Conservation (phyloP, 148 eudicot species). For the Fagopyrum homotropicum region DNA sequence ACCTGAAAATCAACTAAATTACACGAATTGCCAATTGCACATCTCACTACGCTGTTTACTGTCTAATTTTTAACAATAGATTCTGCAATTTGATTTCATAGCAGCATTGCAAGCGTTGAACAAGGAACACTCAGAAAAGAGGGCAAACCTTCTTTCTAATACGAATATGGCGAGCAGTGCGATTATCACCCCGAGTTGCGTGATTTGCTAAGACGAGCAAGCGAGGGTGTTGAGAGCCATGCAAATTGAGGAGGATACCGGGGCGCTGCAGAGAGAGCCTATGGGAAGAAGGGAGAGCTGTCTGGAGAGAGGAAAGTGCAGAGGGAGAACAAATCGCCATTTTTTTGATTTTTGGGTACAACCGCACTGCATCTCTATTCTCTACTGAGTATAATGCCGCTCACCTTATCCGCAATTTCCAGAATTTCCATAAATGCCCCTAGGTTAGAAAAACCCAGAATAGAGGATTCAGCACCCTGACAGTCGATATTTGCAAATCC, state of each 20-base stretch:
- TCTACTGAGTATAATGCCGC: too few species aligned
- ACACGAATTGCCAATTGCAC: not conserved
- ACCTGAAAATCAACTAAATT: slow-evolving; percentile 36
- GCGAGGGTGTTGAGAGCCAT: slow-evolving; percentile 18
- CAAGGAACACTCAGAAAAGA: not conserved
- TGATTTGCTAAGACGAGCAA: slow-evolving; percentile 33
- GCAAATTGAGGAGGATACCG: slow-evolving; percentile 18
- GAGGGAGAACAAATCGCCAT: slow-evolving; percentile 25
- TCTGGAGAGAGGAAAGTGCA: slow-evolving; percentile 35
- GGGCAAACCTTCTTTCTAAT: slow-evolving; percentile 48
- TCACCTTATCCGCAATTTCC: too few species aligned
- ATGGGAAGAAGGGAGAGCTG: slow-evolving; percentile 22
- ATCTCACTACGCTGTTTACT: not conserved
- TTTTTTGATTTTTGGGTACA: not conserved
- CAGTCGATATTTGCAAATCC: too few species aligned
- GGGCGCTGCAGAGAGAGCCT: slow-evolving; percentile 18
- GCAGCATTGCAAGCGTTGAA: not conserved
- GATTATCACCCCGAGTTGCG: slow-evolving; percentile 44
- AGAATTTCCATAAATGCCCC: too few species aligned
- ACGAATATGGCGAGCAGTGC: slow-evolving; percentile 56
- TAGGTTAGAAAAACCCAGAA: too few species aligned
- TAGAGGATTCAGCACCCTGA: too few species aligned
- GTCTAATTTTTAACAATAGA: not conserved
- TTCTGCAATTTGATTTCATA: not conserved
- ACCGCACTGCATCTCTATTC: too few species aligned